Base-by-base conservation (phyloP, 257 asterid species). In the Striga asiatica region DNA sequence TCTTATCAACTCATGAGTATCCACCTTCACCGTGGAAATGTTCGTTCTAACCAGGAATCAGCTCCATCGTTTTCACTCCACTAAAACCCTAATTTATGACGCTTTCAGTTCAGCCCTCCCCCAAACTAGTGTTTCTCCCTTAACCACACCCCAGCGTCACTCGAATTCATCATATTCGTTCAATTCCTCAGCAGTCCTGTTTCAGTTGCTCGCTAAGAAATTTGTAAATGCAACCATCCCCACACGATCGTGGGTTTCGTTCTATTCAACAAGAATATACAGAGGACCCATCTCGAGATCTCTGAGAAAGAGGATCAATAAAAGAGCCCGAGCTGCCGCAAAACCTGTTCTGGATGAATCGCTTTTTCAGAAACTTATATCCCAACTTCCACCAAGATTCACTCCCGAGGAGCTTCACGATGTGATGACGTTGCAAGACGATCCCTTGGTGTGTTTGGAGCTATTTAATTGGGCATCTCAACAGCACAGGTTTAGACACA, bases 381-480 rank as follows among this genome's bases (percentile, higher is more conserved):
- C 94, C 21, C 68, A 68, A 25, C 81, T 89, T 23, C 93, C 87
- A 6, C 84, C 94, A 21, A 64, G 94, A 62, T 85, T 89, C 74
- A 76, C 84, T 25, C 81, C 76, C 6, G 96, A 89, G 62, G 96
- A 89, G 45, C 95, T 89, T 18, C 82, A 74, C 72, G 50, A 75
- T 67, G 78, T 76, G 46, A 79, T 86, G 25, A 49, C 68, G 17
- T 56, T 62, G 20, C 81, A 78, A 23, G 67, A 71, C 19, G 95
- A 86, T 38, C 95, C 95, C 18, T 54, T 89, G 35, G 80, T 89
- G 43, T 86, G 95, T 67, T 71, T 83, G 14, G 98, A 89, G 86
- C 69, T 89, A 57, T 86, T 83, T 70, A 89, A 83, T 63, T 86
- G 98, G 98, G 98, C 98, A 1, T 67, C 92, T 0, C 76, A 82